Percentiles rank a stretch among this genome's conserved stretches.
Evolutionary conservation across 106 monocot species (phyloP).

Genomic region (Cymbidium sinense): DNA sequence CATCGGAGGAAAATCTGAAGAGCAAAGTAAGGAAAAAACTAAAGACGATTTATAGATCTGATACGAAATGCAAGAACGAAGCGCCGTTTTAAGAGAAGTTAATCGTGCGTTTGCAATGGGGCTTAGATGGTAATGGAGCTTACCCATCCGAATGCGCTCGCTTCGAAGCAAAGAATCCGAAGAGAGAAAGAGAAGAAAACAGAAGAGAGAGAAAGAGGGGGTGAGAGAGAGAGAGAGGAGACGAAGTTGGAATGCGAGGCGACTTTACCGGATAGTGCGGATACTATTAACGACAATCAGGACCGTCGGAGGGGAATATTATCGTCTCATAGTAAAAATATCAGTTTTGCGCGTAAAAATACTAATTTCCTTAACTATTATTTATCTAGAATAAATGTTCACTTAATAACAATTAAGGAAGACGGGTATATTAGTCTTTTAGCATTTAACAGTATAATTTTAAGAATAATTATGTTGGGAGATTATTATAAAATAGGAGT

Average conservation of each 20-base stretch:
- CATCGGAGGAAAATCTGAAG: background rate
- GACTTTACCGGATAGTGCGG: background rate
- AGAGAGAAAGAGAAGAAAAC: background rate
- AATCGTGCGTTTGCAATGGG: background rate
- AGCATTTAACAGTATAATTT: too few species aligned
- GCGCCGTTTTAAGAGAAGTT: background rate
- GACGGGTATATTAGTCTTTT: too few species aligned
- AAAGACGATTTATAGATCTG: background rate
- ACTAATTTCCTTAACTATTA: too few species aligned
- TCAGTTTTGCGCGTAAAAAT: too few species aligned
- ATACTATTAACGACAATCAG: background rate
- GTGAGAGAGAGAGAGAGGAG: background rate
- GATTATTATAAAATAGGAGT: too few species aligned
- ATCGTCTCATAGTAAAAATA: too few species aligned
- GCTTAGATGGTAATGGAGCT: background rate
- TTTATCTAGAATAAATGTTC: too few species aligned
- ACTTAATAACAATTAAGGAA: too few species aligned
- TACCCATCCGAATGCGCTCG: background rate
- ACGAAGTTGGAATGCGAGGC: background rate
- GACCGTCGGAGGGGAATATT: conserved; percentile 1
- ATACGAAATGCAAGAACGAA: background rate
- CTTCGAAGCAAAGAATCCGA: background rate
- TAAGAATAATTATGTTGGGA: too few species aligned
- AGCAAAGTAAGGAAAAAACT: background rate
- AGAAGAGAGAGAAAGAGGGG: background rate